Evolutionary conservation across 108 stramenopile species (phyloP).

Genomic region (Aurantiochytrium sp.): DNA sequence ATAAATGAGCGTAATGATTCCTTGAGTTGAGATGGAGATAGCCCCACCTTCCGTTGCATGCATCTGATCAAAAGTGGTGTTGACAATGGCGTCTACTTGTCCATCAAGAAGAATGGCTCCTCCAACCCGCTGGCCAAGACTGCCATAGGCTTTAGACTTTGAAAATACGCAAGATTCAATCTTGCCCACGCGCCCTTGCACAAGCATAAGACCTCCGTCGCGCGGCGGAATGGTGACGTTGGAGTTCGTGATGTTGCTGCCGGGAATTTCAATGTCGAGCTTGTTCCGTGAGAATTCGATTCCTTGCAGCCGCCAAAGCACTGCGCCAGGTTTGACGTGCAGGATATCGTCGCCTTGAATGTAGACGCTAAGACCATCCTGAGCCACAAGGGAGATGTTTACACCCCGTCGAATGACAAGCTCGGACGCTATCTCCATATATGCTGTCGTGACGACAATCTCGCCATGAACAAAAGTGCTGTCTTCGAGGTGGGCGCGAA

Average conservation of each 20-base stretch:
- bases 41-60: too few relatives aligned
- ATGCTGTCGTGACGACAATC: neutral
- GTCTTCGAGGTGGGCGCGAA: neutral
- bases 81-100: too few relatives aligned
- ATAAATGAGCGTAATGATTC: neutral
- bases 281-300: too few relatives aligned
- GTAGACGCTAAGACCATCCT: too few relatives aligned
- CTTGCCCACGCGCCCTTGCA: neutral
- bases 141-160: neutral
- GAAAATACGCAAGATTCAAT: neutral
- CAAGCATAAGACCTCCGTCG: neutral
- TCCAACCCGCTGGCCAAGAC: neutral
- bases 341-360: too few relatives aligned
- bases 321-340: too few relatives aligned
- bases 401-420: neutral
- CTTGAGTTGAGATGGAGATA: neutral
- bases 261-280: too few relatives aligned
- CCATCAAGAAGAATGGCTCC: neutral
- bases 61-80: too few relatives aligned
- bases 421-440: neutral
- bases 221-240: neutral
- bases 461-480: neutral
- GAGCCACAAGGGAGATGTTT: neutral
- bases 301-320: too few relatives aligned
- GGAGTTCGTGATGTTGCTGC: too few relatives aligned